These are phyloP conservation scores for Termitomyces sp. DNA, from an alignment of 768 basidiomycete species.

Conservation along the genomic window DNA sequence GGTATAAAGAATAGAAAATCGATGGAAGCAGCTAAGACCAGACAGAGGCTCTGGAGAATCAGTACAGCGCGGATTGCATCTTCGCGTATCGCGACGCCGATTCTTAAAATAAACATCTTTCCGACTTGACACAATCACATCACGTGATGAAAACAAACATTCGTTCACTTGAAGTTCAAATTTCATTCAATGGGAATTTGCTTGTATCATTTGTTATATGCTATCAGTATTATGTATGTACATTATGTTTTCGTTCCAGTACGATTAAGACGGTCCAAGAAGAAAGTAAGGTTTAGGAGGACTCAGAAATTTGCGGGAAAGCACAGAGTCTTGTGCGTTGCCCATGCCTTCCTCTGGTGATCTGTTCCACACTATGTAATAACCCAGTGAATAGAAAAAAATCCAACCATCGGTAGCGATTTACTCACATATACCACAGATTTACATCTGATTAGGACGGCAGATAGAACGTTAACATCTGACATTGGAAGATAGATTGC, in stretches of 20 bases:
- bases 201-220: no score
- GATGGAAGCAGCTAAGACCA: not conserved
- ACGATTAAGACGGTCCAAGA: not conserved
- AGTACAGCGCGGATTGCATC: conserved; percentile 3
- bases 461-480: not conserved
- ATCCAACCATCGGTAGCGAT: not conserved
- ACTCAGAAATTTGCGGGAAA: conserved; percentile 28
- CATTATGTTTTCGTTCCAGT: not conserved
- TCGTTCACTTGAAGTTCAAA: not conserved
- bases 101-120: not conserved
- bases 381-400: not conserved
- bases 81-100: not conserved
- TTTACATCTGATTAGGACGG: conserved; percentile 32
- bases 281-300: no score
- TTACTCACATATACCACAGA: conserved; percentile 37
- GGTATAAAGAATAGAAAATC: not conserved
- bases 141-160: not conserved
- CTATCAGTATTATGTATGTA: no score
- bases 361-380: conserved; percentile 25
- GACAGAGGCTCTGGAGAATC: not conserved
- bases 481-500: not conserved
- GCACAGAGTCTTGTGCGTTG: conserved; percentile 29
- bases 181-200: no score
- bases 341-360: conserved; percentile 36
- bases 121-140: not conserved